Conservation (phyloP, 2,329 filamentous ascomycete genomes). For the Aspergillus luchuensis region DNA sequence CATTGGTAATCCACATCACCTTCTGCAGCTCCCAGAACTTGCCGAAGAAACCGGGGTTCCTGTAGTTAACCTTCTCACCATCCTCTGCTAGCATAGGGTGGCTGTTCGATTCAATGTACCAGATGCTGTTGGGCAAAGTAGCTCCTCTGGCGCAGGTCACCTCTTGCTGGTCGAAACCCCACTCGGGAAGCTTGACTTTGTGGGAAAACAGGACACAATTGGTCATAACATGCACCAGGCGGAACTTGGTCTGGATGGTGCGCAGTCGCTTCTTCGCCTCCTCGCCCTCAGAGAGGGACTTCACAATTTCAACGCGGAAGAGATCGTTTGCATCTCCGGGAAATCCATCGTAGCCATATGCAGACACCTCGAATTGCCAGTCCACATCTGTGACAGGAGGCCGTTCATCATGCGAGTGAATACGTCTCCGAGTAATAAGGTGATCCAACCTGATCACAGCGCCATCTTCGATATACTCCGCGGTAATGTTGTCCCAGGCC, state of each 20-base stretch:
- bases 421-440: conserved; percentile 75
- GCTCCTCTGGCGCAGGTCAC: conserved; percentile 94
- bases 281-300: conserved; percentile 77
- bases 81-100: conserved; percentile 74
- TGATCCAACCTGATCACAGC: conserved; percentile 83
- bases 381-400: conserved; percentile 82
- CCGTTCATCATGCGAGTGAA: conserved; percentile 92
- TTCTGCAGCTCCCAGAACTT: conserved; percentile 97
- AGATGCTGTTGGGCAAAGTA: conserved; percentile 92
- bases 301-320: conserved; percentile 93
- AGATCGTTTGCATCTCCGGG: conserved; percentile 94
- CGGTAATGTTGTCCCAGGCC: conserved; percentile 79
- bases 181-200: conserved; percentile 97
- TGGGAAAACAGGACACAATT: conserved; percentile 96
- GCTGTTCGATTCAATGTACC: conserved; percentile 91
- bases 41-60: conserved; percentile 88
- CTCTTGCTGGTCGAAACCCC: conserved; percentile 97
- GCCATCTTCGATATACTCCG: conserved; percentile 73
- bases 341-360: conserved; percentile 96
- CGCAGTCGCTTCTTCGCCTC: conserved; percentile 81
- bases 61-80: conserved; percentile 95
- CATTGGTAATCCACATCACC: conserved; percentile 99
- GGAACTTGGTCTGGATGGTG: conserved; percentile 96
- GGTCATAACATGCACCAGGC: conserved; percentile 92
- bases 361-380: conserved; percentile 95